Base-by-base conservation (phyloP, 495 filamentous ascomycete species). In the Trichodelitschia bisporula region DNA sequence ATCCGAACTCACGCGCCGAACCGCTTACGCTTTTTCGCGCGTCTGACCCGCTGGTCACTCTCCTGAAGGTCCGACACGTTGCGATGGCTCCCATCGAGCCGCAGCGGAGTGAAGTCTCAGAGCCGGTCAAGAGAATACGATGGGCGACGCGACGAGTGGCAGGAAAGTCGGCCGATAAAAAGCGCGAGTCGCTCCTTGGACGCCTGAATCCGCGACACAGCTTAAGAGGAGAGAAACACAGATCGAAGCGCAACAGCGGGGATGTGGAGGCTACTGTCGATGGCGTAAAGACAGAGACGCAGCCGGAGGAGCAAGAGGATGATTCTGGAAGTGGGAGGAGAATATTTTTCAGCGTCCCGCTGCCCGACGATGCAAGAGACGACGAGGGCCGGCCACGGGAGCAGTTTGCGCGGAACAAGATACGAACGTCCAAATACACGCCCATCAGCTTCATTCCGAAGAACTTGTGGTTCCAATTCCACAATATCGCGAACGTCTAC, bases 401-500 rank as follows among this genome's bases (percentile, higher is more conserved):
- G 25, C 58, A 67, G 20, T 99, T 71, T 49, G 63, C 72, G 21
- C 60, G 86, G 34, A 99, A 99, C 58, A 99, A 99, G 56, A 91
- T 99, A 45, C 64, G 89, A 21, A 99, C 89, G 2, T 75, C 89
- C 30, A 95, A 93, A 49, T 99, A 93, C 51, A 95, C 89, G 3
- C 69, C 89, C 10, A 53, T 99, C 31, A 89, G 75, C 39, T 99
- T 99, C 55, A 51, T 95, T n/a, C 89, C 89, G 6, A 93, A 95
- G 54, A 92, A 99, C 49, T 48, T 95, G 33, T 99, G 69, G 63
- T 72, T 86, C 35, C 89, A 99, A 50, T 95, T 99, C 48, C 83
- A 95, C 54, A 95, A 95, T 49, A 77, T 99, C 40, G 89, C 89
- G 32, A 99, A 95, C 50, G 69, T 95, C 23, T 99, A 92, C 51